Percentiles rank a stretch among this genome's conserved stretches.
These are phyloP conservation scores for Pyracantha coccinea DNA, from an alignment of 331 rosid genomes.

Conservation along the genomic window DNA sequence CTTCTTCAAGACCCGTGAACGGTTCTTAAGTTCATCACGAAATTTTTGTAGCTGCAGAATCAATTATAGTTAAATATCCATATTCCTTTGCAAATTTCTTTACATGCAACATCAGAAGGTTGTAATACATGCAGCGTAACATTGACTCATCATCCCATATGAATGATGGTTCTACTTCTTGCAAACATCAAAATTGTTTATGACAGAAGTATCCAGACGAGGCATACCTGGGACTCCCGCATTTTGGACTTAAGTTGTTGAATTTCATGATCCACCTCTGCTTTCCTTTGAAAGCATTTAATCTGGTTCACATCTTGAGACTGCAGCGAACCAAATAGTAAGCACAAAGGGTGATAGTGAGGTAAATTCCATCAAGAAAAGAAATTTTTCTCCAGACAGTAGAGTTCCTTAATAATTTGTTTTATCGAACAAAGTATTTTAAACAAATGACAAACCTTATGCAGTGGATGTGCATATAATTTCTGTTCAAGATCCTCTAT, in stretches of 20 bases:
- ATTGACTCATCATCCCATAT: conserved; percentile 1
- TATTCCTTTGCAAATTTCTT: background rate
- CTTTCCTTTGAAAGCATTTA: conserved; percentile 87
- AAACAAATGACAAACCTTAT: conserved; percentile 55
- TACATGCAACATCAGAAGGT: background rate
- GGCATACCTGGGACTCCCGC: conserved; percentile 91
- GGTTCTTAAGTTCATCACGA: conserved; percentile 84
- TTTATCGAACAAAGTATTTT: background rate
- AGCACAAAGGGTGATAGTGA: conserved; percentile 10
- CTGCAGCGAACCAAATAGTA: conserved; percentile 22
- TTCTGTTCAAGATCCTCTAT: conserved; percentile 77
- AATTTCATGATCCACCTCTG: conserved; percentile 90
- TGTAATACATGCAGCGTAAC: background rate
- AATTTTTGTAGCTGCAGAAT: conserved; percentile 80
- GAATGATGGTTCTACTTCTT: background rate
- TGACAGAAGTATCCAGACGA: conserved; percentile 6
- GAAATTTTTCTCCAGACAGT: background rate
- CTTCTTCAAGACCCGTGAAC: conserved; percentile 88
- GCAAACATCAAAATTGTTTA: background rate
- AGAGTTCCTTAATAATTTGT: conserved; percentile 8
- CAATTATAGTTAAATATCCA: background rate
- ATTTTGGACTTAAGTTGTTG: conserved; percentile 85
- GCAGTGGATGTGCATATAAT: conserved; percentile 75
- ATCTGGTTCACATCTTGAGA: conserved; percentile 77
- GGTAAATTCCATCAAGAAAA: conserved; percentile 11